phyloP scores from a whole-genome alignment of 177 flowering plant species.

The Vitis hybrid region DNA sequence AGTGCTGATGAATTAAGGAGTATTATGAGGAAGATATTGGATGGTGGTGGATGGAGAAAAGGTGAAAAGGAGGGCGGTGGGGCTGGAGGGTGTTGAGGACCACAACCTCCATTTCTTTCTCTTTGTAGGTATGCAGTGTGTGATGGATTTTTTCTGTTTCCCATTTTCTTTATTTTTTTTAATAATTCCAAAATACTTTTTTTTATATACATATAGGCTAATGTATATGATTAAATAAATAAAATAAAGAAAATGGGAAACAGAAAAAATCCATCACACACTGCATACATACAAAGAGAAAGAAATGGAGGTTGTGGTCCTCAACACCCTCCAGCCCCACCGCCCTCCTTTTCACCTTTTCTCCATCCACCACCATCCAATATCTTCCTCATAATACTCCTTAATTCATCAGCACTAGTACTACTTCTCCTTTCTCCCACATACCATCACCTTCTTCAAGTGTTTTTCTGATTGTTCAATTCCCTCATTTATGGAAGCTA shows the following conservation, averaged over 20 bases:
- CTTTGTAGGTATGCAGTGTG: neutral
- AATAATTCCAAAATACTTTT: no score
- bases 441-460: no score
- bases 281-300: neutral
- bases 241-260: no score
- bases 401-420: neutral
- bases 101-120: neutral
- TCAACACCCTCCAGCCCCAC: slow-evolving; percentile 2
- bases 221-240: no score
- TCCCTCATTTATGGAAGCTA: no score
- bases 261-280: neutral
- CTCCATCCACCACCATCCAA: slow-evolving; percentile 1
- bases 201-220: no score
- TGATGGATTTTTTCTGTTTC: neutral
- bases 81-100: slow-evolving; percentile 6
- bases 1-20: neutral
- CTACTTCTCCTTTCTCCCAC: neutral
- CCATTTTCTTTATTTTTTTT: no score
- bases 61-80: neutral
- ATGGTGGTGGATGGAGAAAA: slow-evolving; percentile 1
- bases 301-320: slow-evolving; percentile 3
- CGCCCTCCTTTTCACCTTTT: neutral
- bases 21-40: neutral
- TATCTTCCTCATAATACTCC: neutral
- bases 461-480: no score